Evolutionary conservation across 148 eudicot genomes (phyloP), one percentile per base, ranked within the genome.

Genomic region (Spergularia marina): DNA sequence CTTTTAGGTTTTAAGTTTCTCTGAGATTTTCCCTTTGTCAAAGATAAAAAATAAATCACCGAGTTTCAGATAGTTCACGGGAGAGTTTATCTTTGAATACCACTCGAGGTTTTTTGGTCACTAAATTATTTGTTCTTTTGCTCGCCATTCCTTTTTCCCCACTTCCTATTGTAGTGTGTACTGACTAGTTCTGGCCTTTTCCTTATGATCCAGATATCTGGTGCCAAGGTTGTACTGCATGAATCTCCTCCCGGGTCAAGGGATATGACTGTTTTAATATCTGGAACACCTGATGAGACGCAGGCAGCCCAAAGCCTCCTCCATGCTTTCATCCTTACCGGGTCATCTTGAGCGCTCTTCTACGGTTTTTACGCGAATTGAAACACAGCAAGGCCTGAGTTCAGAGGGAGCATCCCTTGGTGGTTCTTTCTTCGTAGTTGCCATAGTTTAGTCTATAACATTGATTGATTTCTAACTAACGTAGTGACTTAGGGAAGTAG

Each of bases 251-350:
- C 89, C 8, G 91, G 92, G 72, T 57, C 84, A 8, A 75, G 77
- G 20, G 83, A 86, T 44, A 85, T 88, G 70, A 80, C 76, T 13
- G 80, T 93, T 12, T 74, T 89, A 63, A 91, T 93, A 74, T 91
- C 97, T 10, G 97, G 98, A 14, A 83, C 88, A 52, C 91, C 92
- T 36, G 92, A 91, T 21, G 86, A 91, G 82, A 93, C 97, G 17
- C 98, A 89, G 68, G 90, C 85, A 60, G 98, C 98, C 56, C 97
- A 93, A 79, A 93, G 92, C 78, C 97, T 93, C 40, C 87, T 93
- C 9, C 97, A 93, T 65, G 91, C 97, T 11, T 93, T 91, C 83
- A 87, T 91, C 64, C 86, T 89, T 18, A 60, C 89, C 1, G 94
- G 87, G 40, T 77, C 81, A 56, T 82, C 83, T 68, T 86, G 85